Evolutionary conservation across 805 yeast species (phyloP).

Genomic region (Yamadazyma laniorum): DNA sequence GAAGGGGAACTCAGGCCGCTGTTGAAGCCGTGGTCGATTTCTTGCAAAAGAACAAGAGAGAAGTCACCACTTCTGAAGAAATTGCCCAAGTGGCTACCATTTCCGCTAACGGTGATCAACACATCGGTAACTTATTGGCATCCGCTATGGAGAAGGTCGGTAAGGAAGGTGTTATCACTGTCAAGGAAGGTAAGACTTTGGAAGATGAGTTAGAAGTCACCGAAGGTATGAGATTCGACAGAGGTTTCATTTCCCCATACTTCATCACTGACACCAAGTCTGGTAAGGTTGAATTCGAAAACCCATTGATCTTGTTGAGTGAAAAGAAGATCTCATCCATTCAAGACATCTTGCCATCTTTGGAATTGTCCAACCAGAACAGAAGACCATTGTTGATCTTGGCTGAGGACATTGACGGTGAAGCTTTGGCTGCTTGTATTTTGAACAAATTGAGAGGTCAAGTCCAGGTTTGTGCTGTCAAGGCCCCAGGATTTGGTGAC

Average conservation of each 20-base stretch:
- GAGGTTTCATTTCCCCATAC: conserved; percentile 96
- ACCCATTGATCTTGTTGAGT: conserved; percentile 78
- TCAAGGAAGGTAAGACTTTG: conserved; percentile 94
- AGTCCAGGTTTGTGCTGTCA: conserved; percentile 95
- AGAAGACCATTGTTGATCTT: conserved; percentile 91
- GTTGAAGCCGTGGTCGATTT: conserved; percentile 88
- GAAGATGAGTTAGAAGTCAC: conserved; percentile 92
- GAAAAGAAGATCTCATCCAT: conserved; percentile 92
- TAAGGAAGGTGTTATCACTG: conserved; percentile 97
- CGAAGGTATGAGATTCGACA: conserved; percentile 98
- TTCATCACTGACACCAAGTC: conserved; percentile 90
- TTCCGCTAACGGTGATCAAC: conserved; percentile 93
- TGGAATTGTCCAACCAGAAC: conserved; percentile 87
- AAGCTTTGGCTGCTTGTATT: conserved; percentile 97
- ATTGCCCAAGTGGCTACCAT: conserved; percentile 98
- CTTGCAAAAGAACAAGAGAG: conserved; percentile 83
- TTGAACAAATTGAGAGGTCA: conserved; percentile 97
- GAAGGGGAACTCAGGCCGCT: conserved; percentile 97
- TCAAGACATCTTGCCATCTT: conserved; percentile 88
- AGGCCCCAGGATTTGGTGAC: conserved; percentile 99
- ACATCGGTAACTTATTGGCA: conserved; percentile 88
- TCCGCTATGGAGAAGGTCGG: conserved; percentile 98
- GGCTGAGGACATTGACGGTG: conserved; percentile 97
- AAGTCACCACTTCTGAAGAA: conserved; percentile 89
- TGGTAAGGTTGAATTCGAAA: conserved; percentile 93